Evolutionary conservation across 345 rosid genomes (phyloP).

Genomic region (Draba incana): DNA sequence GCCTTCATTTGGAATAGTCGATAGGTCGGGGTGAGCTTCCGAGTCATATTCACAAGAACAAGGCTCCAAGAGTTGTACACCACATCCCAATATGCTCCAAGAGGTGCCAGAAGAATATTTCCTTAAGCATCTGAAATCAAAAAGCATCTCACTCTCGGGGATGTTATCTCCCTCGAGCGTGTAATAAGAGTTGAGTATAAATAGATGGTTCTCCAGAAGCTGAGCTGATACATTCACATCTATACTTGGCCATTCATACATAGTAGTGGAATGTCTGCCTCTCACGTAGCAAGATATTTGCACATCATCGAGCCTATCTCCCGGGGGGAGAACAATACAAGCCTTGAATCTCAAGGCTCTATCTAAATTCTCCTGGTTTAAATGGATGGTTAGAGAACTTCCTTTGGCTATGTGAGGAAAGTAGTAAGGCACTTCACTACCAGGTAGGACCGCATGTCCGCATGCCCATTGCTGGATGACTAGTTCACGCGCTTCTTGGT

Average conservation of each 20-base stretch:
- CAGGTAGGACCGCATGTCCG: constrained; percentile 6
- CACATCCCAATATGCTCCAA: background rate
- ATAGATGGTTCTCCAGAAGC: constrained; percentile 4
- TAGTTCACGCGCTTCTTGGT: constrained; percentile 3
- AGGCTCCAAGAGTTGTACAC: constrained; percentile 5
- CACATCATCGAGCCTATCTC: background rate
- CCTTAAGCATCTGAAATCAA: constrained; percentile 4
- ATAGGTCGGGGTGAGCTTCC: background rate
- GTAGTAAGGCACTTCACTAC: constrained; percentile 7
- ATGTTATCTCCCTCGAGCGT: background rate
- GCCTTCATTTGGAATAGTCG: background rate
- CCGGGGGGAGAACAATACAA: background rate
- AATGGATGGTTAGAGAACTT: constrained; percentile 17
- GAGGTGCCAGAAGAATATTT: background rate
- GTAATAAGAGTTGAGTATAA: constrained; percentile 1
- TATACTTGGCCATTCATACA: constrained; percentile 14
- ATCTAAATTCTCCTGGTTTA: background rate
- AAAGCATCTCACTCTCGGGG: background rate
- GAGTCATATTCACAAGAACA: constrained; percentile 13
- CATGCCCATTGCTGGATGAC: background rate
- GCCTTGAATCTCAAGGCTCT: constrained; percentile 17
- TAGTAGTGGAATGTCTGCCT: background rate
- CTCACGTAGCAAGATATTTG: constrained; percentile 4
- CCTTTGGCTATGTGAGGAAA: constrained; percentile 2
- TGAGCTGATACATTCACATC: background rate